Evolutionary conservation across 2,329 filamentous ascomycete genomes (phyloP).

Genomic region (Stachybotrys chartarum): DNA sequence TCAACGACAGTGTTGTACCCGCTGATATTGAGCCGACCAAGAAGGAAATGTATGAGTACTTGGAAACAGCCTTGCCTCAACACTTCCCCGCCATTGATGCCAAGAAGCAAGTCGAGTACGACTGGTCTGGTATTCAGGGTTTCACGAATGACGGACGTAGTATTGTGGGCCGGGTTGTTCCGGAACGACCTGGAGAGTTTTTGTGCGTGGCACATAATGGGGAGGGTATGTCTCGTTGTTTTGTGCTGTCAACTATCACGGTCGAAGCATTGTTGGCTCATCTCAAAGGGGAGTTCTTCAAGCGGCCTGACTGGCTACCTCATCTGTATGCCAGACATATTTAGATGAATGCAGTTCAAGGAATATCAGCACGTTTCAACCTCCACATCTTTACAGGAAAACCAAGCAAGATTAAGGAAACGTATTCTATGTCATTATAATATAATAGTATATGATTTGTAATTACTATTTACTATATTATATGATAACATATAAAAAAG

Average conservation of each 20-base stretch:
- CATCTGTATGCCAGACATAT: too few relatives aligned
- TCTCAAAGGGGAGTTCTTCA: too few relatives aligned
- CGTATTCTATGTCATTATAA: too few relatives aligned
- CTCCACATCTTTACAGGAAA: too few relatives aligned
- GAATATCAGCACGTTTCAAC: too few relatives aligned
- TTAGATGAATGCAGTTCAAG: too few relatives aligned
- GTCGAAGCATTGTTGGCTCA: not conserved
- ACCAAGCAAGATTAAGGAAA: too few relatives aligned
- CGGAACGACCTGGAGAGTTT: not conserved
- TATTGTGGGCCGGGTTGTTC: not conserved
- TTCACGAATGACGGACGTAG: conserved; percentile 8
- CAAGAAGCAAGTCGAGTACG: not conserved
- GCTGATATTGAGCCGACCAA: not conserved
- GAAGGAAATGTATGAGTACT: not conserved
- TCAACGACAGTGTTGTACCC: not conserved
- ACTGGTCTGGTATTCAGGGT: conserved; percentile 11
- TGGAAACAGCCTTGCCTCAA: not conserved
- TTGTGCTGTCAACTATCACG: not conserved
- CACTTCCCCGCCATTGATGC: not conserved
- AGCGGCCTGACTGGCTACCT: too few relatives aligned
- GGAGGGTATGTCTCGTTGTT: not conserved
- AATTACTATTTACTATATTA: too few relatives aligned
- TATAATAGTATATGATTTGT: too few relatives aligned
- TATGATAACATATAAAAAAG: too few relatives aligned
- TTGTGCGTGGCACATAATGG: not conserved